These are phyloP conservation scores for Penicillium sclerotigenum DNA, from an alignment of 2,329 filamentous ascomycete genomes.

Conservation along the genomic window DNA sequence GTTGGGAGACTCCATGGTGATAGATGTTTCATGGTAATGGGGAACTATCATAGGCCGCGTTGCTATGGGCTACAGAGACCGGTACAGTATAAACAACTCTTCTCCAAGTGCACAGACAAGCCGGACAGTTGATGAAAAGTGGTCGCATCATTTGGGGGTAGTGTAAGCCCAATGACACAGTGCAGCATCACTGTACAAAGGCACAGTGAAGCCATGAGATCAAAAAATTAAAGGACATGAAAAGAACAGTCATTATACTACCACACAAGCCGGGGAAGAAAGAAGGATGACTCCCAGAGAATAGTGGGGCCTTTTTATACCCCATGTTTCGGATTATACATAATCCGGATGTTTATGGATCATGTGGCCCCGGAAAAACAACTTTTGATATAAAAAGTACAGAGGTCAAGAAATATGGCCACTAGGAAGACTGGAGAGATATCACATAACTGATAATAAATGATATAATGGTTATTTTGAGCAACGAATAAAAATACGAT, in stretches of 20 bases:
- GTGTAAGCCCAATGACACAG: not conserved
- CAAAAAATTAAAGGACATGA: not conserved
- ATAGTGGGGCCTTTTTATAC: not conserved
- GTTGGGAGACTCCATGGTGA: no score
- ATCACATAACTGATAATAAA: no score
- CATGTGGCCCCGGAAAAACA: no score
- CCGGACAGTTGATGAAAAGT: not conserved
- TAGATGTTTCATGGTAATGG: no score
- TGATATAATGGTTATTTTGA: no score
- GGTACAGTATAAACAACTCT: not conserved
- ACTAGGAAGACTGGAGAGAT: no score
- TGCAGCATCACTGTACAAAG: not conserved
- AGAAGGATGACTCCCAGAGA: not conserved
- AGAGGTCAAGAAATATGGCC: no score
- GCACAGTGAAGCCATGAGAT: not conserved
- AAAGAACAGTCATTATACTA: not conserved
- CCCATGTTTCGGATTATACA: not conserved
- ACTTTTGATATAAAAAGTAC: no score
- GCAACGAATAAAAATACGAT: no score
- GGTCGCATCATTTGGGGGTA: not conserved
- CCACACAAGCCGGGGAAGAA: no score
- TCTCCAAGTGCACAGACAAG: not conserved
- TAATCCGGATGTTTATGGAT: no score
- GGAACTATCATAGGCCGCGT: not conserved
- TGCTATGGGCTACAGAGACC: not conserved